These are phyloP conservation scores for Colletotrichum eremochloae DNA, from an alignment of 2,329 filamentous ascomycete genomes.

Conservation along the genomic window DNA sequence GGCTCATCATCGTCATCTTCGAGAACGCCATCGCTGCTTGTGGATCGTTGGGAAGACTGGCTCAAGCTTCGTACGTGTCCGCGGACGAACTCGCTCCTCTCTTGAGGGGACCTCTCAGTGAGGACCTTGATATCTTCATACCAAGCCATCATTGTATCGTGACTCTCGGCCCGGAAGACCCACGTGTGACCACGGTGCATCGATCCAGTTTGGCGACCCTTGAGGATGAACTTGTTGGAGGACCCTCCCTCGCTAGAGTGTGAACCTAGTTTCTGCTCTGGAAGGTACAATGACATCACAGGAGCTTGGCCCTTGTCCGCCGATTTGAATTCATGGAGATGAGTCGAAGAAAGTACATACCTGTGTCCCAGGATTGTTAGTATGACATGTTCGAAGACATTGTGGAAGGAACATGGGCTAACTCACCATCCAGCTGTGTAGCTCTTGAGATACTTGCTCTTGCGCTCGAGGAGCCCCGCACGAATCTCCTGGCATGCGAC, in stretches of 20 bases:
- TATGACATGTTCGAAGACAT: constrained; percentile 42
- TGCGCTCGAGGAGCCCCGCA: constrained; percentile 92
- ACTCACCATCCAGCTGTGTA: constrained; percentile 93
- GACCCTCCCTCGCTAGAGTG: constrained; percentile 86
- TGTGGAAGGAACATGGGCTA: constrained; percentile 9
- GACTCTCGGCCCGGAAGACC: constrained; percentile 78
- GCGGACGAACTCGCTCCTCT: constrained; percentile 88
- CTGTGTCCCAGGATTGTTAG: constrained; percentile 56
- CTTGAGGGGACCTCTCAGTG: constrained; percentile 89
- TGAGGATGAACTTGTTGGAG: constrained; percentile 98
- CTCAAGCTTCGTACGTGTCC: constrained; percentile 84
- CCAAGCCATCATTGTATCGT: constrained; percentile 98
- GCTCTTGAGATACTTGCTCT: constrained; percentile 99
- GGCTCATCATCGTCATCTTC: constrained; percentile 80
- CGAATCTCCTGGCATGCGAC: constrained; percentile 86
- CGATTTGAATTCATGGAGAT: constrained; percentile 99
- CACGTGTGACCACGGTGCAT: constrained; percentile 87
- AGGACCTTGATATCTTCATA: constrained; percentile 93
- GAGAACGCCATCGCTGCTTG: constrained; percentile 81
- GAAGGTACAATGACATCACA: constrained; percentile 95
- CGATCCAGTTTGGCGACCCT: constrained; percentile 91
- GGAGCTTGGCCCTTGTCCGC: constrained; percentile 92
- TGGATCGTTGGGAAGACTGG: constrained; percentile 71
- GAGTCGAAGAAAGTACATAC: constrained; percentile 96
- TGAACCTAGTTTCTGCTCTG: constrained; percentile 94